A percentile compares a stretch with the other conserved stretches of the same genome.
These are phyloP conservation scores for Fusarium sp. DNA, from an alignment of 2,329 filamentous ascomycete genomes.

Conservation along the genomic window DNA sequence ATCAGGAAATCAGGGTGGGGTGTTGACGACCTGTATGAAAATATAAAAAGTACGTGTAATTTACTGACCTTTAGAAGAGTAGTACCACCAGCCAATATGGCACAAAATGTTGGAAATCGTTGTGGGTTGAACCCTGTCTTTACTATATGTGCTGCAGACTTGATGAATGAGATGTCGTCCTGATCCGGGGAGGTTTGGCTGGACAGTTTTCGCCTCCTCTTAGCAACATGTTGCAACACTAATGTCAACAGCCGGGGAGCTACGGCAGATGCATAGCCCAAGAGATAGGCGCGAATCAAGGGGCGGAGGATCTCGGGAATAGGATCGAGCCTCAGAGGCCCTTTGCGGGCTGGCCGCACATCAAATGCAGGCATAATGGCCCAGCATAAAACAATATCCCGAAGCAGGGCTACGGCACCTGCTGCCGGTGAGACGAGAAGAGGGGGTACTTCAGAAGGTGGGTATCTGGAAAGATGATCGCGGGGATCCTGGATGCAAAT, in stretches of 20 bases:
- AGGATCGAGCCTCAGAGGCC: slow-evolving; percentile 45
- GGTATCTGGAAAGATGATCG: slow-evolving; percentile 33
- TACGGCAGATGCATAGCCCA: slow-evolving; percentile 72
- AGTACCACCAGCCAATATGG: slow-evolving; percentile 69
- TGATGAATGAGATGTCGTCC: slow-evolving; percentile 51
- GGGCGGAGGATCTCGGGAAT: slow-evolving; percentile 67
- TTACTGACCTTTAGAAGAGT: slow-evolving; percentile 69
- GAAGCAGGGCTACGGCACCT: slow-evolving; percentile 44
- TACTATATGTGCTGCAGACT: slow-evolving; percentile 57
- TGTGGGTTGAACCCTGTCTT: slow-evolving; percentile 65
- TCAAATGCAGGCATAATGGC: slow-evolving; percentile 32
- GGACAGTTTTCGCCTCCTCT: slow-evolving; percentile 48
- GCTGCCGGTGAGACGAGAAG: slow-evolving; percentile 32
- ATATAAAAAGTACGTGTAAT: background rate
- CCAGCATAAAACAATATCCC: slow-evolving; percentile 33
- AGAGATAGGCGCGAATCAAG: slow-evolving; percentile 68
- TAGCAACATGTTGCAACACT: slow-evolving; percentile 63
- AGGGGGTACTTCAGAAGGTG: slow-evolving; percentile 30
- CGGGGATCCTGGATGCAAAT: slow-evolving; percentile 38
- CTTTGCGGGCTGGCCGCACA: slow-evolving; percentile 34
- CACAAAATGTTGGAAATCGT: slow-evolving; percentile 73
- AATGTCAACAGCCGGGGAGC: slow-evolving; percentile 68
- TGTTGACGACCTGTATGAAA: background rate
- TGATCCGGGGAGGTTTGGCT: slow-evolving; percentile 46
- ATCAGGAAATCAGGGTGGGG: background rate